A percentile compares a stretch with the other conserved stretches of the same genome.
Conservation (phyloP, 192 early-diverging fungal genomes). For the Podila horticola region DNA sequence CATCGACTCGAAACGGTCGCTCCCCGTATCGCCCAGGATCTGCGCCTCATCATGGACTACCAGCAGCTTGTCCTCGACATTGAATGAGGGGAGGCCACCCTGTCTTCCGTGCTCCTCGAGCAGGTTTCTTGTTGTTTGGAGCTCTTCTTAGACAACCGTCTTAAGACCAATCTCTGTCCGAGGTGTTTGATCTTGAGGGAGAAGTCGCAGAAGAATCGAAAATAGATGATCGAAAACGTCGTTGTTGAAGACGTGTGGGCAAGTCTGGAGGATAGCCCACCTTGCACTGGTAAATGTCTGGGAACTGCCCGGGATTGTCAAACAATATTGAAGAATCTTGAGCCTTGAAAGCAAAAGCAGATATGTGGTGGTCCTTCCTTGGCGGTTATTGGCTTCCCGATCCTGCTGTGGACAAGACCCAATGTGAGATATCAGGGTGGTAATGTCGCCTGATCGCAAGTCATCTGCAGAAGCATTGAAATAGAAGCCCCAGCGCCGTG, state of each 20-base stretch:
- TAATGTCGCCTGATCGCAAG: not conserved
- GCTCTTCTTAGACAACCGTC: not conserved
- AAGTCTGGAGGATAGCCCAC: slow-evolving; percentile 9
- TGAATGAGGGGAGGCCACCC: slow-evolving; percentile 10
- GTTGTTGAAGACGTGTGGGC: not conserved
- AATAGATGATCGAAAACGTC: slow-evolving; percentile 2
- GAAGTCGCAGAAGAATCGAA: not conserved
- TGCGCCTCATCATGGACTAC: slow-evolving; percentile 23
- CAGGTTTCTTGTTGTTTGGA: not conserved
- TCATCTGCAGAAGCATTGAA: slow-evolving; percentile 4
- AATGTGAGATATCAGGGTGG: not conserved
- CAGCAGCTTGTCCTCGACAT: not conserved
- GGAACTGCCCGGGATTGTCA: not conserved
- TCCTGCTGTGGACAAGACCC: not conserved
- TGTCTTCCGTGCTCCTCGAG: not conserved
- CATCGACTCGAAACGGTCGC: not conserved
- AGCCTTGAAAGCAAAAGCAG: slow-evolving; percentile 10
- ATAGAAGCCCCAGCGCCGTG: slow-evolving; percentile 3
- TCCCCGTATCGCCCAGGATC: slow-evolving; percentile 16
- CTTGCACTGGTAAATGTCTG: slow-evolving; percentile 5
- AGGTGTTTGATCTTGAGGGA: not conserved
- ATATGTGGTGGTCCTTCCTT: not conserved
- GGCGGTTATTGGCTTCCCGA: not conserved
- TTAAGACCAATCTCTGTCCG: not conserved
- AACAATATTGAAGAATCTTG: slow-evolving; percentile 7